These are phyloP conservation scores for Sphaerostilbella broomeana DNA, from an alignment of 2,329 filamentous ascomycete species.

Conservation along the genomic window DNA sequence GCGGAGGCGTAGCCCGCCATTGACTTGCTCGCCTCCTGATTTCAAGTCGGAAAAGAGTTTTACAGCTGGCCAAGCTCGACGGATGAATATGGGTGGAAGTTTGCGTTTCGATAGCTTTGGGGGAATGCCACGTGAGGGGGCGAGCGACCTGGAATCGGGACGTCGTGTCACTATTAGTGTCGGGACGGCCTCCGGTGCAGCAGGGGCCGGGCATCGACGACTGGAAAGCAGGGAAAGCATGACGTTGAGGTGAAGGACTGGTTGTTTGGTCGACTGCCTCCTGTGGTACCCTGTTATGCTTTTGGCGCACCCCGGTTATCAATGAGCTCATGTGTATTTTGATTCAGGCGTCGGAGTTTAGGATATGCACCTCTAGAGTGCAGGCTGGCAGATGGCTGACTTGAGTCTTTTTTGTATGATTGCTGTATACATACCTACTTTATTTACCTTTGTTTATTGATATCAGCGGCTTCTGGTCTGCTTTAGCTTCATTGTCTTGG, in stretches of 20 bases:
- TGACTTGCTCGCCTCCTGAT: conserved; percentile 45
- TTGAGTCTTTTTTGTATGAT: conserved; percentile 12
- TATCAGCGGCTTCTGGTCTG: too few relatives aligned
- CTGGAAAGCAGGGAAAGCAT: conserved; percentile 25
- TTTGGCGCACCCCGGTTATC: background rate
- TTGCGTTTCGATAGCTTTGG: conserved; percentile 25
- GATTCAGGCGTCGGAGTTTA: conserved; percentile 7
- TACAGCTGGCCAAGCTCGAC: conserved; percentile 49
- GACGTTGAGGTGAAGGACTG: conserved; percentile 24
- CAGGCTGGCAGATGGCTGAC: conserved; percentile 3
- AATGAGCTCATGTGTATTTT: background rate
- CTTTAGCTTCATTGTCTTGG: too few relatives aligned
- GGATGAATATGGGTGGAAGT: conserved; percentile 49
- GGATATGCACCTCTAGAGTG: conserved; percentile 3
- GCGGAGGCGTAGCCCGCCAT: conserved; percentile 46
- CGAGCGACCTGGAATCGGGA: conserved; percentile 19
- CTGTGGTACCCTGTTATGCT: background rate
- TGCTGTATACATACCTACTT: conserved; percentile 9
- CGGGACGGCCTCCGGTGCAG: conserved; percentile 18
- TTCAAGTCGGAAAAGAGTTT: conserved; percentile 33
- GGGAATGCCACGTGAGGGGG: conserved; percentile 21
- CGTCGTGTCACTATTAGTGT: conserved; percentile 34
- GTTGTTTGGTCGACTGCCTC: background rate
- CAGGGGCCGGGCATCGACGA: conserved; percentile 20
- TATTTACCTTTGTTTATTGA: too few relatives aligned